phyloP scores from a whole-genome alignment of 192 early-diverging fungal species.

The Chytriomyces hyalinus region DNA sequence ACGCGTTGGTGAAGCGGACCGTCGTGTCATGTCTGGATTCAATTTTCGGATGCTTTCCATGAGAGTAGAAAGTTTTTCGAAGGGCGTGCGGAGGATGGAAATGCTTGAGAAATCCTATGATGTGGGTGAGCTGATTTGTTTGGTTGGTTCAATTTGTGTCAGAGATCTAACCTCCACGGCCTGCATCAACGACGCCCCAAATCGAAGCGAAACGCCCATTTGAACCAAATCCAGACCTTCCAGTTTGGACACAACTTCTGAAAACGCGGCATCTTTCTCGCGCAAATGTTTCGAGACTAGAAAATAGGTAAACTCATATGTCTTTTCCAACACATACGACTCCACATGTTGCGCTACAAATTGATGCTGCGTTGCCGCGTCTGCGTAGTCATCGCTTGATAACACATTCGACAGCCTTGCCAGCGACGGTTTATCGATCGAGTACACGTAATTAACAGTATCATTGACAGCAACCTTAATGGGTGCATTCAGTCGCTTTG shows the following conservation, averaged over 20 bases:
- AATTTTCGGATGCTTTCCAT: slow-evolving; percentile 37
- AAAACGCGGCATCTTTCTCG: slow-evolving; percentile 26
- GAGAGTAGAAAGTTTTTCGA: slow-evolving; percentile 50
- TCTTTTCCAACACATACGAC: slow-evolving; percentile 44
- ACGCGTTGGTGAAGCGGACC: not conserved
- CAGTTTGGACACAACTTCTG: slow-evolving; percentile 15
- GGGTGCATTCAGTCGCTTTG: too few species aligned
- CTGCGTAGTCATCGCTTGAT: too few species aligned
- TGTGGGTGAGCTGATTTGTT: not conserved
- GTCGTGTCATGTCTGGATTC: slow-evolving; percentile 14
- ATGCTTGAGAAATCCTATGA: slow-evolving; percentile 39
- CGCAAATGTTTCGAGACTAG: slow-evolving; percentile 28
- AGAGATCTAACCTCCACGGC: slow-evolving; percentile 31
- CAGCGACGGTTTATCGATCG: too few species aligned
- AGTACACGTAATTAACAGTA: too few species aligned
- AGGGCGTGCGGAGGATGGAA: slow-evolving; percentile 39
- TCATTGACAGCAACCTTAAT: too few species aligned
- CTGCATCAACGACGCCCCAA: slow-evolving; percentile 18
- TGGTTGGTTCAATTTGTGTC: not conserved
- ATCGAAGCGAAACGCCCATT: slow-evolving; percentile 26
- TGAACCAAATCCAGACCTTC: slow-evolving; percentile 32
- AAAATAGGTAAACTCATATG: slow-evolving; percentile 47
- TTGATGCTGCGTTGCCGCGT: too few species aligned
- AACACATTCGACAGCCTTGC: too few species aligned
- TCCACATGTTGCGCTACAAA: slow-evolving; percentile 17